Conservation (phyloP, 2,329 filamentous ascomycete species). For the Trichoderma aggressivum region DNA sequence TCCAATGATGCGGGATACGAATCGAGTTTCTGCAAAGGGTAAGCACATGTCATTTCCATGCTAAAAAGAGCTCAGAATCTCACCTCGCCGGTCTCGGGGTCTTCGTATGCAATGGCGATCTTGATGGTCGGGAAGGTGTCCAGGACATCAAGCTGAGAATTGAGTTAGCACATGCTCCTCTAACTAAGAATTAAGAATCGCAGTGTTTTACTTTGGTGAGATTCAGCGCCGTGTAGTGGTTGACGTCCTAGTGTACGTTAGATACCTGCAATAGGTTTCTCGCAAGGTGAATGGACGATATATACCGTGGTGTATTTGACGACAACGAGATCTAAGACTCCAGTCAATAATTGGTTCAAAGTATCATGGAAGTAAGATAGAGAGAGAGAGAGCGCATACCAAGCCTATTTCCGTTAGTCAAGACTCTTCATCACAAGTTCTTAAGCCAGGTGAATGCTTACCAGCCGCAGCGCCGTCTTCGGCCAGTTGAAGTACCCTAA, state of each 20-base stretch:
- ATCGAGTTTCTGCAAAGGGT: not conserved
- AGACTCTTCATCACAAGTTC: not conserved
- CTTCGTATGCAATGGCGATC: conserved; percentile 67
- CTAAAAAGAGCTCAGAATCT: conserved; percentile 19
- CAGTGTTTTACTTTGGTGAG: conserved; percentile 46
- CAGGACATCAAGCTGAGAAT: conserved; percentile 52
- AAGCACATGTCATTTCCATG: not conserved
- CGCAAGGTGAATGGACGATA: not conserved
- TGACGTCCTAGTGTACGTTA: conserved; percentile 43
- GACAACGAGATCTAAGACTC: conserved; percentile 56
- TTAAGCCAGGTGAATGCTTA: conserved; percentile 27
- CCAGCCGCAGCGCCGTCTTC: conserved; percentile 58
- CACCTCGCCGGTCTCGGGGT: conserved; percentile 28
- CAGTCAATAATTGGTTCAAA: conserved; percentile 20
- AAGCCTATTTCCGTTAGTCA: conserved; percentile 24
- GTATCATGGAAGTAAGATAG: conserved; percentile 10
- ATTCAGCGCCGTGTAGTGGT: conserved; percentile 63
- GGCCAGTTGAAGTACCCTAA: conserved; percentile 50
- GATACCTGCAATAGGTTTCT: not conserved
- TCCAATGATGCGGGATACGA: conserved; percentile 55
- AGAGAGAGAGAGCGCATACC: conserved; percentile 20
- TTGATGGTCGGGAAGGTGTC: conserved; percentile 74
- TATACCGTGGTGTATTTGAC: conserved; percentile 54
- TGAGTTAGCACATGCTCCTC: conserved; percentile 39
- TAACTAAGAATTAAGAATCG: not conserved